Conservation (phyloP, 352 stramenopile genomes). For the Pythium phragmiticola region DNA sequence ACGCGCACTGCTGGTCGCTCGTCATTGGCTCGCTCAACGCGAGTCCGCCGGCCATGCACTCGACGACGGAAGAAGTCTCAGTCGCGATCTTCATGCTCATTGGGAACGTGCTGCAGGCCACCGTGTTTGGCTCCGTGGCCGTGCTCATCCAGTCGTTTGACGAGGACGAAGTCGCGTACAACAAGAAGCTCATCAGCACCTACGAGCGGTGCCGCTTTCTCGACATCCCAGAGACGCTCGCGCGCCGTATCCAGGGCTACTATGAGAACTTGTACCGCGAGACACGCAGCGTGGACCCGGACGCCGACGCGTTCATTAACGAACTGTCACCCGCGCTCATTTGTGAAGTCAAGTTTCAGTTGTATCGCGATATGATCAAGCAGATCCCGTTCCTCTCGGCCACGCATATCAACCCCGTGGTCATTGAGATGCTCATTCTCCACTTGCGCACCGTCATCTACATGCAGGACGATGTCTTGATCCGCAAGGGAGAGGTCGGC, state of each 20-base stretch:
- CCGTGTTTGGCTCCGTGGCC: slow-evolving; percentile 65
- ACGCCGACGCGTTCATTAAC: slow-evolving; percentile 78
- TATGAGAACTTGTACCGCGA: slow-evolving; percentile 76
- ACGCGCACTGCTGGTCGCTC: slow-evolving; percentile 58
- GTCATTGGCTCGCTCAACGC: slow-evolving; percentile 63
- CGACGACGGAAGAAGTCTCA: slow-evolving; percentile 47
- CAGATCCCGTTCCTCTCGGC: slow-evolving; percentile 76
- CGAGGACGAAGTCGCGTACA: slow-evolving; percentile 68
- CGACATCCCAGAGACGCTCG: slow-evolving; percentile 53
- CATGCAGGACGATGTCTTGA: slow-evolving; percentile 79
- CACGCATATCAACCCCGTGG: slow-evolving; percentile 54
- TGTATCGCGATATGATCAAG: slow-evolving; percentile 78
- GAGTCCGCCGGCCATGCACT: slow-evolving; percentile 59
- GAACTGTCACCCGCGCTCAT: slow-evolving; percentile 71
- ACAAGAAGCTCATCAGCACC: slow-evolving; percentile 69
- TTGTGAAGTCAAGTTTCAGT: slow-evolving; percentile 77
- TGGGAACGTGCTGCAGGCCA: slow-evolving; percentile 67
- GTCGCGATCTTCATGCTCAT: slow-evolving; percentile 72
- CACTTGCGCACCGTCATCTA: slow-evolving; percentile 74
- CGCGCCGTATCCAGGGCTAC: slow-evolving; percentile 61
- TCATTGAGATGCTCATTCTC: slow-evolving; percentile 80
- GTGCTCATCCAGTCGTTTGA: slow-evolving; percentile 72
- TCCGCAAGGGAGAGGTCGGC: slow-evolving; percentile 75
- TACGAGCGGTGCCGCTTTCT: slow-evolving; percentile 70
- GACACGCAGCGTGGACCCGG: slow-evolving; percentile 58